Conservation (phyloP, 2,329 filamentous ascomycete species). For the Ophiostoma australiae region DNA sequence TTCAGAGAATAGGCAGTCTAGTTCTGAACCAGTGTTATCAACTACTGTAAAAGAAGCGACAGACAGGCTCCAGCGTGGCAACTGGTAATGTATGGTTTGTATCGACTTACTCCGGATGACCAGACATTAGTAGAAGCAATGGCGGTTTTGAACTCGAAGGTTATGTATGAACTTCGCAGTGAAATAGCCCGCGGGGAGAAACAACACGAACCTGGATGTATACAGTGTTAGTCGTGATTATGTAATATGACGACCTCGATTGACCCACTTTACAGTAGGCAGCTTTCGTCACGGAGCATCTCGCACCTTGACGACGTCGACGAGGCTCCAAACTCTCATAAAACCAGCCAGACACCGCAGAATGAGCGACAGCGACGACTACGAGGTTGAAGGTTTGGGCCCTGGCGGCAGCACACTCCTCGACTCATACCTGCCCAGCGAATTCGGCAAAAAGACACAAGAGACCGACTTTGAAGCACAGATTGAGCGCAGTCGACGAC, state of each 20-base stretch:
- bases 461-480: constrained; percentile 72
- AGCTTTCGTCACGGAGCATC: not conserved
- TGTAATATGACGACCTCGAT: not conserved
- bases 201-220: not conserved
- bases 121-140: not conserved
- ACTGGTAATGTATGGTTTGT: not conserved
- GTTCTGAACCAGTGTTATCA: not conserved
- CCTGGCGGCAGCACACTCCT: constrained; percentile 63
- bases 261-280: not conserved
- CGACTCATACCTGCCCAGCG: constrained; percentile 70
- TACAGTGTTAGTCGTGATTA: constrained; percentile 35
- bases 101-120: not conserved
- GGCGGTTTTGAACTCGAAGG: not conserved
- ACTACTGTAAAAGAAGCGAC: not conserved
- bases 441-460: constrained; percentile 78
- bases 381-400: constrained; percentile 47
- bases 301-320: not conserved
- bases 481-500: constrained; percentile 71
- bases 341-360: not conserved
- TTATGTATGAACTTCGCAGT: not conserved
- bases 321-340: not conserved
- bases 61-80: not conserved
- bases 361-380: constrained; percentile 54
- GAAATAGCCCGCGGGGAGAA: not conserved
- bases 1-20: not conserved